Percentiles rank a stretch among this genome's conserved stretches.
Conservation (phyloP, 768 basidiomycete species). For the Botryobasidium botryosum region DNA sequence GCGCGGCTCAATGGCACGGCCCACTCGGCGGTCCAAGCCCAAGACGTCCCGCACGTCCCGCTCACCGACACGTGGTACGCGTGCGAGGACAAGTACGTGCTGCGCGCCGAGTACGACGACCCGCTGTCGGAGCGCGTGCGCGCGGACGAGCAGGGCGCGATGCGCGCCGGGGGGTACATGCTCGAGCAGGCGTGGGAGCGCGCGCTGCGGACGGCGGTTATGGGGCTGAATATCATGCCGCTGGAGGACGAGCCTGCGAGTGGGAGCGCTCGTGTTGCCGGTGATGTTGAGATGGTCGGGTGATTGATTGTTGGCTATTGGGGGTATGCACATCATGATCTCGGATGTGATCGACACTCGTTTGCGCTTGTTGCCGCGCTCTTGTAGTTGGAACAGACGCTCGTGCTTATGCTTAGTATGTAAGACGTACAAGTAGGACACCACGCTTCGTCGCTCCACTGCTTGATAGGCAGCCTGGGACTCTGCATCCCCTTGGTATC, state of each 20-base stretch:
- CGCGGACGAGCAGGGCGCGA: slow-evolving; percentile 44
- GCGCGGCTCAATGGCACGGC: neutral
- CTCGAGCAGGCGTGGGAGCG: slow-evolving; percentile 77
- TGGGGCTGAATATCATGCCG: slow-evolving; percentile 48
- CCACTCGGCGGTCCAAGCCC: neutral
- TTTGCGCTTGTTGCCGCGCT: too few relatives aligned
- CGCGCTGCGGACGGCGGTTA: slow-evolving; percentile 55
- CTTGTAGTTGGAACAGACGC: too few relatives aligned
- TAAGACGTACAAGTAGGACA: too few relatives aligned
- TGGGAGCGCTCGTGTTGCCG: too few relatives aligned
- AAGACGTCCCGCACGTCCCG: slow-evolving; percentile 62
- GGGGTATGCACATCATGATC: too few relatives aligned
- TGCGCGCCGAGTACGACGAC: slow-evolving; percentile 50
- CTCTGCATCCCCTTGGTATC: too few relatives aligned
- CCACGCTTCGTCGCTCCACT: too few relatives aligned
- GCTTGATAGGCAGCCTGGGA: too few relatives aligned
- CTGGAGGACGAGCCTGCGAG: slow-evolving; percentile 3
- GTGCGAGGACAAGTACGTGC: slow-evolving; percentile 48
- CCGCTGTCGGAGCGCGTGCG: slow-evolving; percentile 59
- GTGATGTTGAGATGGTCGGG: too few relatives aligned
- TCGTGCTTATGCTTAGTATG: too few relatives aligned
- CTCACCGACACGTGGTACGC: slow-evolving; percentile 60
- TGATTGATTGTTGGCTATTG: too few relatives aligned
- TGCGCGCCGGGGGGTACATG: slow-evolving; percentile 68
- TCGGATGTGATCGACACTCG: too few relatives aligned